Evolutionary conservation across 352 stramenopile genomes (phyloP), one percentile per base, ranked within the genome.

Genomic region (Globisporangium carolinianum): DNA sequence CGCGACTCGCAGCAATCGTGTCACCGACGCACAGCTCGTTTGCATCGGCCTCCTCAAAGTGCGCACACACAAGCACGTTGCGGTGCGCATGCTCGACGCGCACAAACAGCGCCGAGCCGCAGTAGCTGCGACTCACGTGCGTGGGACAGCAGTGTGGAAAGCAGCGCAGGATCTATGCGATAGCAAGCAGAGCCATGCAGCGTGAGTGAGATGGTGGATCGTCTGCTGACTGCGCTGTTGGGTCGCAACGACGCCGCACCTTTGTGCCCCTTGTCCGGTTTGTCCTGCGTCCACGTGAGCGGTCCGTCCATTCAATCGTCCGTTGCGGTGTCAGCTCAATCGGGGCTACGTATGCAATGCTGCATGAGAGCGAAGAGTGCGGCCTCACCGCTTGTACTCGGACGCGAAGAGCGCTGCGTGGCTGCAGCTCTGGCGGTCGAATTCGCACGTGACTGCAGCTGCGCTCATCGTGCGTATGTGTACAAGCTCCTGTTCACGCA

Each of bases 71-170:
- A 1, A 75, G 38, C 47, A 83, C 46, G 38, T 64, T 65, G 49
- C 42, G 47, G 11, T 59, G 54, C 46, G 62, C 61, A 48, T 9
- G 49, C 35, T 55, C 66, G 32, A 89, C 71, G 17, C 63, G 61
- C 18, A 86, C 69, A 43, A 73, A 65, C 42, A 89, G 58, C 4
- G 75, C 61, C 38, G 79, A 68, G 32, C 79, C 79, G 60, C 79
- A 89, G 62, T 89, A 89, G 63, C 79, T 89, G 36, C 76, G 73
- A 46, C 80, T 74, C 49, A 89, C 57, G 51, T 89, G 79, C 49
- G 76, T 57, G 0, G 79, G 79, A 41, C 76, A 89, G 63, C 79
- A 89, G 57, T 89, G 76, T 17, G 79, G 76, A 57, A 89, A 89
- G 66, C 76, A 89, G 39, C 78, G 74, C 54, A 88, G 47, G 67